Conservation (phyloP, 768 basidiomycete species). For the Suillus placidus region DNA sequence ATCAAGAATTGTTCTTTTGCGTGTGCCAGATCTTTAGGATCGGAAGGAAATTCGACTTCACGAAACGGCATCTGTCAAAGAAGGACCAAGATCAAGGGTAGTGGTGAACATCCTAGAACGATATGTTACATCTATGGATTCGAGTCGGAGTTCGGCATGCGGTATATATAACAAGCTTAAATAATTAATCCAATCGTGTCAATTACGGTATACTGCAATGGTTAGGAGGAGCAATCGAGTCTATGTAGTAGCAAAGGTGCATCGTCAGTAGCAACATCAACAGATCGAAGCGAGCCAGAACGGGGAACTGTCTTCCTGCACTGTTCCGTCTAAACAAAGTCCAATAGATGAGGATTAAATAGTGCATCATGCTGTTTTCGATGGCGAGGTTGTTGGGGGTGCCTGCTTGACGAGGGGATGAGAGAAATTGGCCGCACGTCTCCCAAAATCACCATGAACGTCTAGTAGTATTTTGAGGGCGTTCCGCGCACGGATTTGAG, state of each 20-base stretch:
- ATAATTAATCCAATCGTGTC: conserved; percentile 5
- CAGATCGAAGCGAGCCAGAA: background rate
- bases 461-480: conserved; percentile 91
- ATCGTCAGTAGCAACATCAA: background rate
- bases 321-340: conserved; percentile 4
- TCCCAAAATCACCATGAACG: conserved; percentile 87
- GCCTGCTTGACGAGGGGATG: conserved; percentile 23
- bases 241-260: conserved; percentile 1
- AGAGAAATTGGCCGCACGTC: conserved; percentile 47
- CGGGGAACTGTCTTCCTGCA: background rate
- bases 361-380: conserved; percentile 23
- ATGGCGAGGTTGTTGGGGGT: conserved; percentile 16
- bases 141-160: background rate
- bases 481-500: conserved; percentile 89
- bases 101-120: background rate
- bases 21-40: conserved; percentile 39
- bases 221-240: background rate
- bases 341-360: background rate
- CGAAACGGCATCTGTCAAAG: conserved; percentile 54
- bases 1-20: conserved; percentile 58
- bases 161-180: conserved; percentile 1
- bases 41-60: conserved; percentile 36
- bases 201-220: conserved; percentile 5
- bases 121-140: too few species aligned
- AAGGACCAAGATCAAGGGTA: background rate